Evolutionary conservation across 2,329 filamentous ascomycete genomes (phyloP), one percentile per base, ranked within the genome.

Genomic region (Beauveria varroae): DNA sequence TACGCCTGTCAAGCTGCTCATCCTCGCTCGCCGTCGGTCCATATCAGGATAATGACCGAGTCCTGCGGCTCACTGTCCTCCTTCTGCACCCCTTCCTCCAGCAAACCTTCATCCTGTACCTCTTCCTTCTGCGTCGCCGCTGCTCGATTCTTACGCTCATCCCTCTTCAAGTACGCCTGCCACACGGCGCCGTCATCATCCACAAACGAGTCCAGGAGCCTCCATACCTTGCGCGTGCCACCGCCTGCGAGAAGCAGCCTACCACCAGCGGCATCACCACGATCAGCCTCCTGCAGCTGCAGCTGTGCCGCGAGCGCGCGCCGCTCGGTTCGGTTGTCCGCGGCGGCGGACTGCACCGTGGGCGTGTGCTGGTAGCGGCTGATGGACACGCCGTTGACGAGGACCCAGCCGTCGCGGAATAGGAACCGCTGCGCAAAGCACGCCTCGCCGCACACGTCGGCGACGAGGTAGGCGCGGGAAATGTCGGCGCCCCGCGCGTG

Each of bases 341-440:
- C 61, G 14, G 6, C 6, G 53, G 0, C 57, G 50, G 3, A 63
- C 49, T 47, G 54, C 52, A 61, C 62, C 40, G 67, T 68, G 37
- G 76, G 69, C 2, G 74, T 73, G 57, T 74, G 71, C 0, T 73
- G 72, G 64, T 80, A 78, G 53, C 78, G 72, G 46, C 71, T 74
- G 62, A 81, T 71, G 34, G 76, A 75, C 65, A 78, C 71, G 5
- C 79, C 79, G 63, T 79, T 80, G 49, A 78, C 74, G 5, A 81
- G 71, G 4, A 80, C 71, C 78, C 78, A 81, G 65, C 74, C 71
- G 65, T 79, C 77, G 44, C 67, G 69, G 67, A 80, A 80, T 37
- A 71, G 67, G 63, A 78, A 80, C 7, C 77, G 74, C 65, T 79
- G 77, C 64, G 80, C 72, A 66, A 79, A 80, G 65, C 78, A 79